Evolutionary conservation across 371 early-diverging fungal species (phyloP).

Genomic region (Apophysomyces variabilis): DNA sequence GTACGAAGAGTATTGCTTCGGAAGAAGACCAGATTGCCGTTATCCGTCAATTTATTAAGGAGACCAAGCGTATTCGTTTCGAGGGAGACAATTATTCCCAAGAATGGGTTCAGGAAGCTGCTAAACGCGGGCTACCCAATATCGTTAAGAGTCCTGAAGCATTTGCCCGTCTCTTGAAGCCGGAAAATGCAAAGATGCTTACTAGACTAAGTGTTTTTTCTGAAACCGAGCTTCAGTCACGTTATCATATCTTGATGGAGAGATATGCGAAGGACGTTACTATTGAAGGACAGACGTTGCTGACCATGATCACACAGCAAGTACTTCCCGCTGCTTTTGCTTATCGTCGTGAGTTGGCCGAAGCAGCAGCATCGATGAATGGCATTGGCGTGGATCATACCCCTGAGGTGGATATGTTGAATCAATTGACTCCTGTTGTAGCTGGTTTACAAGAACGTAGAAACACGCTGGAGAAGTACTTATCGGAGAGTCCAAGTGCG

Average conservation of each 20-base stretch:
- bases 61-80: conserved; percentile 91
- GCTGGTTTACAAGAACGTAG: conserved; percentile 58
- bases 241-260: conserved; percentile 94
- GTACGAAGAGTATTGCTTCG: conserved; percentile 76
- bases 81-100: conserved; percentile 96
- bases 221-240: conserved; percentile 84
- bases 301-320: conserved; percentile 77
- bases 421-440: conserved; percentile 69
- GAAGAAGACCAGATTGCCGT: conserved; percentile 87
- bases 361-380: conserved; percentile 74
- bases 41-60: conserved; percentile 80
- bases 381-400: conserved; percentile 54
- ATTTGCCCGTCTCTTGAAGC: conserved; percentile 76
- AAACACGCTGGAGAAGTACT: conserved; percentile 58
- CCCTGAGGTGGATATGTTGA: conserved; percentile 77
- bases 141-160: conserved; percentile 89
- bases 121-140: conserved; percentile 91
- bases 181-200: conserved; percentile 78
- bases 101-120: conserved; percentile 81
- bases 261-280: conserved; percentile 94
- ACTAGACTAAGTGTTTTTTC: conserved; percentile 85
- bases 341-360: conserved; percentile 88
- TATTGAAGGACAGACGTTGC: conserved; percentile 93
- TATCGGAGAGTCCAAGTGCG: conserved; percentile 62
- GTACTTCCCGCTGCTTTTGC: conserved; percentile 89